Base-by-base conservation (phyloP, 345 rosid genomes). In the Corymbia maculata region DNA sequence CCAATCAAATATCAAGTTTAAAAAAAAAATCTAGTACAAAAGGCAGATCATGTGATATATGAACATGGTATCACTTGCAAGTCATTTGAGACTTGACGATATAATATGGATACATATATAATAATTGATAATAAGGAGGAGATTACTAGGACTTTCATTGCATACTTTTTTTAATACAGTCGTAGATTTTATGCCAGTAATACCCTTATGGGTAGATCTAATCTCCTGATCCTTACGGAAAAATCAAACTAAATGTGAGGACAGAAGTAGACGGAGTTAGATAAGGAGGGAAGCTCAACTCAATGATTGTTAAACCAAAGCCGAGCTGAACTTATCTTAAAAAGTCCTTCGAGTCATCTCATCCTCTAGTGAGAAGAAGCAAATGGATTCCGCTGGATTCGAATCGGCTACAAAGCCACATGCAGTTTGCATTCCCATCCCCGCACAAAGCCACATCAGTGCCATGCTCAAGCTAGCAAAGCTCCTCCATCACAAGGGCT, bases 361-460 rank as follows among this genome's bases (percentile, higher is more conserved):
- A 6, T n/a, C 32, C 36, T n/a, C 5, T 13, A n/a, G 75, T 24
- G 15, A 64, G 75, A 64, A 64, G 36, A 64, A 64, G 19, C 28
- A n/a, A 5, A 68, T 4, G 79, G 11, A 3, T 30, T 30, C 79
- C 44, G 1, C 44, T 0, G 79, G 22, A 15, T 14, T 0, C 6
- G 79, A 68, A 32, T 15, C 44, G 17, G 36, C 75, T 19, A 64
- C 36, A 64, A 87, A 68, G 42, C 85, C 88, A 12, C 91, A 90
- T 30, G 91, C 70, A 4, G 82, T 88, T 19, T 87, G 87, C 64
- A 30, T 88, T 21, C 91, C 90, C 16, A n/a, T 7, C 52, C 84
- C 87, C n/a, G 57, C 50, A 9, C 91, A 90, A 87, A 88, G 91
- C 36, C 91, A 88, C 80, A 85, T 90, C 52, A 85, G 79, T n/a